phyloP scores from a whole-genome alignment of 768 basidiomycete genomes.

The Lactarius vividus region DNA sequence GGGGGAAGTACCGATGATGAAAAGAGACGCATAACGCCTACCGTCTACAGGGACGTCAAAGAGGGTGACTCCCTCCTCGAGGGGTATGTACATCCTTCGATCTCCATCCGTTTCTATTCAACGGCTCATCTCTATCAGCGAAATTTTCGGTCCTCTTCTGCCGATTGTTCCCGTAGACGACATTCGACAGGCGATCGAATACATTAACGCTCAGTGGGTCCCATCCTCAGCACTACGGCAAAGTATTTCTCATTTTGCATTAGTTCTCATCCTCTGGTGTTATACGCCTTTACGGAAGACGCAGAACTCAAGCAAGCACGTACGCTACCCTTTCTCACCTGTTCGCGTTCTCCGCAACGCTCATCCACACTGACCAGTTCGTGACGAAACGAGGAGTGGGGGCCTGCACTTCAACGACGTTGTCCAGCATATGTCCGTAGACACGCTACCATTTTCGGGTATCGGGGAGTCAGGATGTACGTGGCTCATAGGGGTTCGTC shows the following conservation, averaged over 20 bases:
- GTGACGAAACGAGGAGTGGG: constrained; percentile 35
- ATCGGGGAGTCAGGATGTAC: constrained; percentile 35
- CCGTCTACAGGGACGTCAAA: constrained; percentile 53
- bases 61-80: constrained; percentile 58
- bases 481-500: constrained; percentile 13
- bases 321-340: background rate
- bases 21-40: constrained; percentile 51
- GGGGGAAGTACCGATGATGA: constrained; percentile 47
- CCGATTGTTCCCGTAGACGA: constrained; percentile 58
- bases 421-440: constrained; percentile 28
- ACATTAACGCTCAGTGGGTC: constrained; percentile 51
- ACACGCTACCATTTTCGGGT: constrained; percentile 31
- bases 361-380: constrained; percentile 28
- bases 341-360: background rate
- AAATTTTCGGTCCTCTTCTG: constrained; percentile 71
- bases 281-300: constrained; percentile 27
- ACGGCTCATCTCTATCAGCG: constrained; percentile 40
- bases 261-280: constrained; percentile 24
- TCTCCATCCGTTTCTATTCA: background rate
- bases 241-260: background rate
- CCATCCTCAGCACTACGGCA: background rate
- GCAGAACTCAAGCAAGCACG: constrained; percentile 21
- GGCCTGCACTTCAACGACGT: constrained; percentile 36
- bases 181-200: constrained; percentile 53
- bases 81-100: constrained; percentile 40